phyloP scores from a whole-genome alignment of 768 basidiomycete species.

The Amanita muscaria region DNA sequence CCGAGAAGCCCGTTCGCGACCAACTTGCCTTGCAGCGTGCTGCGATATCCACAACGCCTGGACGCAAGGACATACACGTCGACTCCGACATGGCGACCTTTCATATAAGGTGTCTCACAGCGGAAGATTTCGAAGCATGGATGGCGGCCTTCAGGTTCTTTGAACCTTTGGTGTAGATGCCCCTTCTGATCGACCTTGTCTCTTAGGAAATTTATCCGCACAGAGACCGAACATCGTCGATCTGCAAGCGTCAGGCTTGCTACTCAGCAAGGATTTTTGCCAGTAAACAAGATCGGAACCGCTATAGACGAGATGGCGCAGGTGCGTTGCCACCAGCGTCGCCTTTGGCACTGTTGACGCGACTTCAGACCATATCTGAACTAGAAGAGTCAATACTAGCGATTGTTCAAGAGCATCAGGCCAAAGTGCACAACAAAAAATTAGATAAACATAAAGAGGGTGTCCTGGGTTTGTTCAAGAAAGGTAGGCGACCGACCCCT shows the following conservation, averaged over 20 bases:
- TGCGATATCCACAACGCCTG: conserved; percentile 68
- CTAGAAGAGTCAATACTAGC: conserved; percentile 45
- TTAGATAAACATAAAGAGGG: conserved; percentile 38
- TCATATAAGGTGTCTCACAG: conserved; percentile 70
- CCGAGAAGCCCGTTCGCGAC: conserved; percentile 64
- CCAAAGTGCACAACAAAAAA: conserved; percentile 37
- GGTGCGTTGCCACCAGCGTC: conserved; percentile 30
- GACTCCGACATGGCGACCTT: conserved; percentile 72
- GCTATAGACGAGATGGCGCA: conserved; percentile 60
- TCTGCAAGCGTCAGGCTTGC: conserved; percentile 33
- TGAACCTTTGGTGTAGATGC: conserved; percentile 5
- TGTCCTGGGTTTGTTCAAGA: conserved; percentile 56
- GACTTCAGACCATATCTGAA: conserved; percentile 43
- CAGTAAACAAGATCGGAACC: conserved; percentile 37
- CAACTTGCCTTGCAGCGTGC: conserved; percentile 57
- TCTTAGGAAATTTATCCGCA: conserved; percentile 55
- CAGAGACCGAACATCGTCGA: conserved; percentile 35
- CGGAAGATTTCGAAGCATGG: conserved; percentile 67
- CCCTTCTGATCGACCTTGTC: conserved; percentile 12
- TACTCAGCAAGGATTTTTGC: conserved; percentile 35
- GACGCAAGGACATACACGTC: conserved; percentile 72
- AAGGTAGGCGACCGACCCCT: conserved; percentile 29
- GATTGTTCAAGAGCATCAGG: conserved; percentile 30
- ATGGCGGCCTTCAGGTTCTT: conserved; percentile 63
- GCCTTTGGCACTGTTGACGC: conserved; percentile 3